These are phyloP conservation scores for Furcasterigmium sp. DNA, from an alignment of 2,329 filamentous ascomycete genomes.

Conservation along the genomic window DNA sequence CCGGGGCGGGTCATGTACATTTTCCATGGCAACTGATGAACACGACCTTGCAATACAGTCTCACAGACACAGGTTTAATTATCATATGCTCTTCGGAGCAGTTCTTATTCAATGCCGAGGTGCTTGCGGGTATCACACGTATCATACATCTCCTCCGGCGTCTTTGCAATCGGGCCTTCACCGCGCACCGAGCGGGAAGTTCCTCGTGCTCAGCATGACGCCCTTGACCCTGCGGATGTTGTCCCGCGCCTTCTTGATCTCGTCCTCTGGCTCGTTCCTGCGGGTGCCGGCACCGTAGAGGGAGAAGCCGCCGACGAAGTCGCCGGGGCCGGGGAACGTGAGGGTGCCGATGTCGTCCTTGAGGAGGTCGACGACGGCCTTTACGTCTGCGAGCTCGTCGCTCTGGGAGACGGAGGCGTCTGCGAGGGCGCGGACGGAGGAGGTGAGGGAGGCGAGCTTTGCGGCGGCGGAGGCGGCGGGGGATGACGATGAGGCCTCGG, in stretches of 20 bases:
- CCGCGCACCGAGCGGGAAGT: slow-evolving; percentile 53
- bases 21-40: too few species aligned
- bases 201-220: slow-evolving; percentile 67
- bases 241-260: slow-evolving; percentile 66
- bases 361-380: slow-evolving; percentile 51
- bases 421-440: slow-evolving; percentile 35
- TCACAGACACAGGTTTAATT: too few species aligned
- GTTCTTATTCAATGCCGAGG: not conserved
- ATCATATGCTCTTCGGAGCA: too few species aligned
- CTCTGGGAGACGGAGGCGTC: slow-evolving; percentile 38
- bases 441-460: slow-evolving; percentile 35
- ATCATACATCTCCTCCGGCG: not conserved
- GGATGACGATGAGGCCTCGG: slow-evolving; percentile 14
- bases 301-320: slow-evolving; percentile 31
- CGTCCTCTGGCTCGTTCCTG: slow-evolving; percentile 57
- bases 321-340: slow-evolving; percentile 39
- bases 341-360: slow-evolving; percentile 61
- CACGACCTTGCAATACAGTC: too few species aligned
- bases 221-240: slow-evolving; percentile 78
- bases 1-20: too few species aligned
- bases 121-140: not conserved
- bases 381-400: slow-evolving; percentile 44
- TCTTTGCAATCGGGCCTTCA: slow-evolving; percentile 4
- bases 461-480: slow-evolving; percentile 31
- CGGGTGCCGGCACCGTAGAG: slow-evolving; percentile 34